These are phyloP conservation scores for Suhomyces choctaworum DNA, from an alignment of 1,139 yeast species.

Conservation along the genomic window DNA sequence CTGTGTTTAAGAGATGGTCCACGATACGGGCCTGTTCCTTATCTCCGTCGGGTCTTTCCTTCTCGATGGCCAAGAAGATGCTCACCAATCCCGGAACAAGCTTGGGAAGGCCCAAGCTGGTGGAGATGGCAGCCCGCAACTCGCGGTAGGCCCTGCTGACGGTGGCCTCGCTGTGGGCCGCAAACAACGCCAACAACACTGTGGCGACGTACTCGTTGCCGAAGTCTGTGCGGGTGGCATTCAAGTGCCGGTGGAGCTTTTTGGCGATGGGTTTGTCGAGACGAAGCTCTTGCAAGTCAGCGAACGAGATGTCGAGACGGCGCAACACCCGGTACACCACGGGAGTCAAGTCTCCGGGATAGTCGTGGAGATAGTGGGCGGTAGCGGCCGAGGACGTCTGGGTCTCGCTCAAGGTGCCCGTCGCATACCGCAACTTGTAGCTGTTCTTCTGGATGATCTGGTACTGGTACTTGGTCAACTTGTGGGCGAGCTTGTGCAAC, in stretches of 20 bases:
- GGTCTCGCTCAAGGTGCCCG: constrained; percentile 36
- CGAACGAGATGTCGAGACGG: constrained; percentile 29
- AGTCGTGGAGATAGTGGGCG: constrained; percentile 22
- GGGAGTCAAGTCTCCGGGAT: constrained; percentile 38
- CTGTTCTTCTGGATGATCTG: constrained; percentile 45
- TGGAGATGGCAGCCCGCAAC: constrained; percentile 10
- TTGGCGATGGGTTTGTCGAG: constrained; percentile 21
- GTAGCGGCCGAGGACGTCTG: constrained; percentile 25
- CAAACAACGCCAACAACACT: constrained; percentile 46
- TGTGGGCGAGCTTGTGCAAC: constrained; percentile 35
- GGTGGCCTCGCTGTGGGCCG: constrained; percentile 4
- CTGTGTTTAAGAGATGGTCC: constrained; percentile 8
- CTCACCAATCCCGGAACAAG: constrained; percentile 47
- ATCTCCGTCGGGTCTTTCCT: neutral
- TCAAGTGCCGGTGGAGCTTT: constrained; percentile 30
- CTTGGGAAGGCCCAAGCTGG: constrained; percentile 20
- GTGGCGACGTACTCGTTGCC: constrained; percentile 30
- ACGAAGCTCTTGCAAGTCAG: constrained; percentile 25
- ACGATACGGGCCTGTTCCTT: constrained; percentile 1
- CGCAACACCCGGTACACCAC: constrained; percentile 32
- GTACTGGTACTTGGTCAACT: constrained; percentile 47
- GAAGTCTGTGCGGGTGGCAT: constrained; percentile 5
- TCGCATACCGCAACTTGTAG: constrained; percentile 39
- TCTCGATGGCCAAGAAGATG: constrained; percentile 25
- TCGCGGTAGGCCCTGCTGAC: constrained; percentile 5